A percentile compares a stretch with the other conserved stretches of the same genome.
Conservation (phyloP, 768 basidiomycete species). For the Phlebiopsis flavidoalba region DNA sequence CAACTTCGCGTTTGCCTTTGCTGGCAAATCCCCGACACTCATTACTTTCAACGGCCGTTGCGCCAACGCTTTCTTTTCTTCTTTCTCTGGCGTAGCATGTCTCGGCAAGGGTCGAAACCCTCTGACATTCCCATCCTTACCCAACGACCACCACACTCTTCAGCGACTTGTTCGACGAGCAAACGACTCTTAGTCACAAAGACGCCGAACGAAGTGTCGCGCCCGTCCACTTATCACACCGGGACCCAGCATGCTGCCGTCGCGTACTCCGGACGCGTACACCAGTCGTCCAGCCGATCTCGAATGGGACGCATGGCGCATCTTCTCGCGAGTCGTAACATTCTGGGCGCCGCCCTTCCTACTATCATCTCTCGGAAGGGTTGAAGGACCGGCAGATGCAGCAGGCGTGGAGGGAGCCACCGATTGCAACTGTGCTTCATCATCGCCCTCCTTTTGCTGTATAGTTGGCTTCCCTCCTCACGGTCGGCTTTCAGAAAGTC, state of each 20-base stretch:
- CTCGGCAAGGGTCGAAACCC: constrained; percentile 22
- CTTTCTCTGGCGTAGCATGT: constrained; percentile 16
- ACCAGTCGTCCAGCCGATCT: constrained; percentile 25
- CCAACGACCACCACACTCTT: constrained; percentile 14
- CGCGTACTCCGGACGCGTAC: constrained; percentile 29
- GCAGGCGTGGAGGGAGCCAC: constrained; percentile 99
- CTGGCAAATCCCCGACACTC: constrained; percentile 15
- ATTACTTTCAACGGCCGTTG: constrained; percentile 14
- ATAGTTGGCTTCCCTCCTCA: constrained; percentile 85
- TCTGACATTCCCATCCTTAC: constrained; percentile 70
- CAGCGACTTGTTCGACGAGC: constrained; percentile 69
- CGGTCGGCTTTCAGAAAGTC: constrained; percentile 90
- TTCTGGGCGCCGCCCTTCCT: constrained; percentile 88
- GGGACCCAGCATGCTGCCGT: constrained; percentile 20
- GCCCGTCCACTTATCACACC: constrained; percentile 94
- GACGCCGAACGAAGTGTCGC: constrained; percentile 94
- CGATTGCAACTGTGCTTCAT: constrained; percentile 88
- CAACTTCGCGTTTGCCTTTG: constrained; percentile 15
- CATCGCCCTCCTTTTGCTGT: constrained; percentile 70
- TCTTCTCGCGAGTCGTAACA: constrained; percentile 74
- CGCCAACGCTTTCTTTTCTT: constrained; percentile 17
- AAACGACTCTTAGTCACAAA: constrained; percentile 95
- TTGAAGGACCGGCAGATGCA: constrained; percentile 71
- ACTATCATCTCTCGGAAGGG: constrained; percentile 68
- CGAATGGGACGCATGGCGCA: constrained; percentile 64